Percentiles rank a stretch among this genome's conserved stretches.
These are phyloP conservation scores for Escovopsis weberi DNA, from an alignment of 2,329 filamentous ascomycete genomes.

Conservation along the genomic window DNA sequence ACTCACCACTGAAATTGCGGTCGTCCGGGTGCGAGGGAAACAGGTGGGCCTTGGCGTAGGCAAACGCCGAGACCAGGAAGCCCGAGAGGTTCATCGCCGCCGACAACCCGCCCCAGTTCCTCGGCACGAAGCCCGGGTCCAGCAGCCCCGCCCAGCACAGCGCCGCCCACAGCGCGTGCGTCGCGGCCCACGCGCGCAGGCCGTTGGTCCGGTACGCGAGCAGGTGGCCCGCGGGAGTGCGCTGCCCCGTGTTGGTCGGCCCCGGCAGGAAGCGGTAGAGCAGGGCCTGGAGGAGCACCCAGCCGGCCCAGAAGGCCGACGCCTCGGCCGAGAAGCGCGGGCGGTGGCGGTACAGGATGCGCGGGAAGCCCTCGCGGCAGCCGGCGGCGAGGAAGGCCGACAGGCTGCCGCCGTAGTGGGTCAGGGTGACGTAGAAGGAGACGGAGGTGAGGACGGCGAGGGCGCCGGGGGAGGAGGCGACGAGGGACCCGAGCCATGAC, in stretches of 20 bases:
- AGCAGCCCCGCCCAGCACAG: constrained; percentile 16
- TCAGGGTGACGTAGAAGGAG: constrained; percentile 12
- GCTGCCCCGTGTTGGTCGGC: constrained; percentile 18
- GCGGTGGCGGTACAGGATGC: neutral
- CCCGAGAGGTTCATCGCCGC: constrained; percentile 22
- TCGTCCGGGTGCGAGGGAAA: constrained; percentile 25
- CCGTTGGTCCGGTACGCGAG: constrained; percentile 30
- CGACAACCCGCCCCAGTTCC: constrained; percentile 26
- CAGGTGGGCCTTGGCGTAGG: constrained; percentile 24
- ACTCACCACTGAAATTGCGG: constrained; percentile 26
- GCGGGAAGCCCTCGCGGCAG: constrained; percentile 4
- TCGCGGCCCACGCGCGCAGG: constrained; percentile 23
- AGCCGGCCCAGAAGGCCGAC: constrained; percentile 2
- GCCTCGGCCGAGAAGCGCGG: constrained; percentile 1
- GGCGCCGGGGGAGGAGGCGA: constrained; percentile 11
- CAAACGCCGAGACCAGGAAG: constrained; percentile 12
- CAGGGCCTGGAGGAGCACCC: constrained; percentile 5
- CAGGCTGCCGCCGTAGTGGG: constrained; percentile 9
- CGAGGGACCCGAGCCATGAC: constrained; percentile 11
- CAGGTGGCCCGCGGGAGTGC: constrained; percentile 27
- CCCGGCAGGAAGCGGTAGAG: constrained; percentile 6
- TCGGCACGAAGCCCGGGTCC: constrained; percentile 25
- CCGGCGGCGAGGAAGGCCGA: constrained; percentile 2
- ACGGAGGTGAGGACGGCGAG: constrained; percentile 11
- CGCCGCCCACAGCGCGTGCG: constrained; percentile 17